These are phyloP conservation scores for Metschnikowia chrysomelidarum DNA, from an alignment of 805 yeast genomes.

Conservation along the genomic window DNA sequence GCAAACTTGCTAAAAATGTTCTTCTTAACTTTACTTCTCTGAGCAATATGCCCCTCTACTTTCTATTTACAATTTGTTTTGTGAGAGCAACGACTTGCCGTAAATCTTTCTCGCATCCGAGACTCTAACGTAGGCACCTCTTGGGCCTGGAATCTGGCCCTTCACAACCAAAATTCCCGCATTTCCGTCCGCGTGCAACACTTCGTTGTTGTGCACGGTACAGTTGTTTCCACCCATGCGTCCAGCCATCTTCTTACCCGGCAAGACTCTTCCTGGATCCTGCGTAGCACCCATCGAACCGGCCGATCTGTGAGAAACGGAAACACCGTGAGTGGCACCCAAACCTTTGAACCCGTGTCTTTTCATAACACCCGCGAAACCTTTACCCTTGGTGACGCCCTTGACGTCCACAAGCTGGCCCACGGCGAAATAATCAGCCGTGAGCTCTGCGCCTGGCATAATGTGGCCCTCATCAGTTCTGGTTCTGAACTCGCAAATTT, in stretches of 20 bases:
- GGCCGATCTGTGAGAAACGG: constrained; percentile 88
- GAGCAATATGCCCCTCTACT: neutral
- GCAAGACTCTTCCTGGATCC: constrained; percentile 92
- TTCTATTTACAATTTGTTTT: constrained; percentile 17
- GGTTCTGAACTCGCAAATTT: constrained; percentile 77
- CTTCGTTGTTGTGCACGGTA: constrained; percentile 73
- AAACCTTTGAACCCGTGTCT: constrained; percentile 88
- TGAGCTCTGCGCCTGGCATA: constrained; percentile 73
- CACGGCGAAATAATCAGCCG: constrained; percentile 76
- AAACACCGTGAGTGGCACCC: constrained; percentile 93
- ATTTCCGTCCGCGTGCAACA: constrained; percentile 76
- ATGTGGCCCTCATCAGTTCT: constrained; percentile 61
- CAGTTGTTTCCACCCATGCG: constrained; percentile 80
- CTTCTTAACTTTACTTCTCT: too few relatives aligned
- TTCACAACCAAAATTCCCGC: constrained; percentile 79
- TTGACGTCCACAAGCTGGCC: constrained; percentile 85
- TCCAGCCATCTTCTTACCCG: constrained; percentile 98
- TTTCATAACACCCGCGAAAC: constrained; percentile 98
- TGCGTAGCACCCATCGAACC: constrained; percentile 97
- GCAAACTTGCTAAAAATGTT: too few relatives aligned
- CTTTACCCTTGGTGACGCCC: constrained; percentile 87
- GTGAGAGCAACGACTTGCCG: constrained; percentile 33
- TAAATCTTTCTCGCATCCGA: constrained; percentile 70
- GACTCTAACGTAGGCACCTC: constrained; percentile 67
- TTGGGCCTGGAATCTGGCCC: constrained; percentile 92